Percentiles rank a stretch among this genome's conserved stretches.
phyloP scores from a whole-genome alignment of 2,329 filamentous ascomycete species.

The Colletotrichum lini region DNA sequence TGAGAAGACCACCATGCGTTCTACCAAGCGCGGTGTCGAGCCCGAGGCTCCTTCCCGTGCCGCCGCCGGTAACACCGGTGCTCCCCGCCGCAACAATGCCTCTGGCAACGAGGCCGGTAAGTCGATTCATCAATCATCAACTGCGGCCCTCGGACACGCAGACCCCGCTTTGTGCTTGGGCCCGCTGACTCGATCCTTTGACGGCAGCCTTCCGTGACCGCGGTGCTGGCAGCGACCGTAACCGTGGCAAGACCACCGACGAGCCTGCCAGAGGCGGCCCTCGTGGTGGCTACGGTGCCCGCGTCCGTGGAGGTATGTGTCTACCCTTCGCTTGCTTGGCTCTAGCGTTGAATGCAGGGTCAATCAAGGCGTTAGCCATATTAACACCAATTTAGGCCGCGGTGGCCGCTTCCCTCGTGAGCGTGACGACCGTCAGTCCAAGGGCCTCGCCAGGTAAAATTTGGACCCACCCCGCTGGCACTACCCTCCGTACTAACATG shows the following conservation, averaged over 20 bases:
- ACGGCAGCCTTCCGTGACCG: slow-evolving; percentile 88
- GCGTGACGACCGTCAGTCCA: slow-evolving; percentile 70
- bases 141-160: slow-evolving; percentile 38
- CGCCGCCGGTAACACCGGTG: slow-evolving; percentile 58
- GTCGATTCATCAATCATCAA: slow-evolving; percentile 53
- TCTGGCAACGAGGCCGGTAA: slow-evolving; percentile 90
- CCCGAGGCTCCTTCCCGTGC: slow-evolving; percentile 74
- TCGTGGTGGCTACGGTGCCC: slow-evolving; percentile 72
- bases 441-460: slow-evolving; percentile 61
- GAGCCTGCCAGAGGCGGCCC: slow-evolving; percentile 71
- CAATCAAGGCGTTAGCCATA: not conserved
- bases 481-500: slow-evolving; percentile 44
- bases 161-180: slow-evolving; percentile 33
- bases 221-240: slow-evolving; percentile 83
- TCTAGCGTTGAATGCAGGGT: not conserved
- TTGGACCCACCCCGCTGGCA: slow-evolving; percentile 11
- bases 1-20: slow-evolving; percentile 84
- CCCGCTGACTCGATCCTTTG: slow-evolving; percentile 23
- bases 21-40: slow-evolving; percentile 87
- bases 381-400: slow-evolving; percentile 59
- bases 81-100: slow-evolving; percentile 69
- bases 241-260: slow-evolving; percentile 84
- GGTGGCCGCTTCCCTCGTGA: slow-evolving; percentile 67
- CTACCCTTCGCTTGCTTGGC: not conserved
- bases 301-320: slow-evolving; percentile 70